Evolutionary conservation across 108 stramenopile species (phyloP).

Genomic region (Stephanodiscus minutulus): DNA sequence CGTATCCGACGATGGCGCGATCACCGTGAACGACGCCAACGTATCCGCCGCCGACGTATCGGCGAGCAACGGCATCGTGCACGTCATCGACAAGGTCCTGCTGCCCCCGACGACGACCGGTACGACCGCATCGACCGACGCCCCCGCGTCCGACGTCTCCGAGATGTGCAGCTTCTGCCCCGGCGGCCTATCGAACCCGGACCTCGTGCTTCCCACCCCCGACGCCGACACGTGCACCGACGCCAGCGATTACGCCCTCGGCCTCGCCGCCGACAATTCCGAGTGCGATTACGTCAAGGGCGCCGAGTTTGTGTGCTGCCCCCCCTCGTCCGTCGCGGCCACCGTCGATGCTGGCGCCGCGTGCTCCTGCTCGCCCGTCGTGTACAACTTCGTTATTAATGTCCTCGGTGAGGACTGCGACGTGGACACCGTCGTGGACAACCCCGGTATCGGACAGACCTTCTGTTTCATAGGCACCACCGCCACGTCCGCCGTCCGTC

Average conservation of each 20-base stretch:
- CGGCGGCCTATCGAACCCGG: neutral
- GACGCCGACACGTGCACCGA: neutral
- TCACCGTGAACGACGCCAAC: slow-evolving; percentile 48
- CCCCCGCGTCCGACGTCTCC: slow-evolving; percentile 1
- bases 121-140: neutral
- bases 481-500: neutral
- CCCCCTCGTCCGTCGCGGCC: neutral
- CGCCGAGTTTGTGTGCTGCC: neutral
- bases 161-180: neutral
- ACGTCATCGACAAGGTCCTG: slow-evolving; percentile 57
- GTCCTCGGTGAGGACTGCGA: slow-evolving; percentile 14
- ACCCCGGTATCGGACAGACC: slow-evolving; percentile 15
- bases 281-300: neutral
- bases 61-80: slow-evolving; percentile 60
- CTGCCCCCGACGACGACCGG: slow-evolving; percentile 29
- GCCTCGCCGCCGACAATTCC: neutral
- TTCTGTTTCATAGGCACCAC: slow-evolving; percentile 20
- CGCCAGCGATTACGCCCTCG: neutral
- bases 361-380: slow-evolving; percentile 29
- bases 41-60: slow-evolving; percentile 43
- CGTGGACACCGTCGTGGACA: slow-evolving; percentile 9
- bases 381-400: slow-evolving; percentile 26
- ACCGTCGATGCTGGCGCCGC: neutral
- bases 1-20: no score
- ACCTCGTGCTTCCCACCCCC: neutral